Conservation (phyloP, 1,139 yeast genomes). For the Yamadazyma pseudoaaseri region DNA sequence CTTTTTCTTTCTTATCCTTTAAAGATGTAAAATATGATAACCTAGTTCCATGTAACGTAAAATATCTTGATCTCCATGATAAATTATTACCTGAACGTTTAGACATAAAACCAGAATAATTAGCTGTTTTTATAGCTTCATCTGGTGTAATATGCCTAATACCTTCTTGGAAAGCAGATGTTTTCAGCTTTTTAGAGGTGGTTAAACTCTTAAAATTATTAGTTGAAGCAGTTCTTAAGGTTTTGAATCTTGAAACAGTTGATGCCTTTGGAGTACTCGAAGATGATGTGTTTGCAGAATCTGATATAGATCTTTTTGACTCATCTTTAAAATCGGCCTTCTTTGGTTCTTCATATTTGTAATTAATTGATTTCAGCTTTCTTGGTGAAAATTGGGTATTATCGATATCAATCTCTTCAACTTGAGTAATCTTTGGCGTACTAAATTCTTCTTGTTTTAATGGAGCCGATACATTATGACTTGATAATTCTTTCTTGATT, state of each 20-base stretch:
- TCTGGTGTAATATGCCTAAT: slow-evolving; percentile 73
- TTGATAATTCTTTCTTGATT: slow-evolving; percentile 18
- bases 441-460: neutral
- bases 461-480: neutral
- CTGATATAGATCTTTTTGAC: slow-evolving; percentile 36
- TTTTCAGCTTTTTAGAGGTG: slow-evolving; percentile 55
- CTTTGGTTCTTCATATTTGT: slow-evolving; percentile 14
- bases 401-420: slow-evolving; percentile 30
- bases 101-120: slow-evolving; percentile 91
- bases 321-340: slow-evolving; percentile 18
- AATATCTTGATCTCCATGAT: slow-evolving; percentile 91
- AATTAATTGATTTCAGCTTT: slow-evolving; percentile 28
- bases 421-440: slow-evolving; percentile 8
- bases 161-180: slow-evolving; percentile 95
- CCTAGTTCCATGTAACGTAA: slow-evolving; percentile 89
- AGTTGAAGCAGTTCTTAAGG: slow-evolving; percentile 43
- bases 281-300: slow-evolving; percentile 16
- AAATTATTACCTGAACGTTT: slow-evolving; percentile 80
- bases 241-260: slow-evolving; percentile 34
- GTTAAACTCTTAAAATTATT: slow-evolving; percentile 45
- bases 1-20: slow-evolving; percentile 81
- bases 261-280: slow-evolving; percentile 10
- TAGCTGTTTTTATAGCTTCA: slow-evolving; percentile 75
- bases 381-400: slow-evolving; percentile 36
- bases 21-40: slow-evolving; percentile 83